phyloP scores from a whole-genome alignment of 1,284 basidiomycete genomes.

The Erythrobasidium hasegawianum region DNA sequence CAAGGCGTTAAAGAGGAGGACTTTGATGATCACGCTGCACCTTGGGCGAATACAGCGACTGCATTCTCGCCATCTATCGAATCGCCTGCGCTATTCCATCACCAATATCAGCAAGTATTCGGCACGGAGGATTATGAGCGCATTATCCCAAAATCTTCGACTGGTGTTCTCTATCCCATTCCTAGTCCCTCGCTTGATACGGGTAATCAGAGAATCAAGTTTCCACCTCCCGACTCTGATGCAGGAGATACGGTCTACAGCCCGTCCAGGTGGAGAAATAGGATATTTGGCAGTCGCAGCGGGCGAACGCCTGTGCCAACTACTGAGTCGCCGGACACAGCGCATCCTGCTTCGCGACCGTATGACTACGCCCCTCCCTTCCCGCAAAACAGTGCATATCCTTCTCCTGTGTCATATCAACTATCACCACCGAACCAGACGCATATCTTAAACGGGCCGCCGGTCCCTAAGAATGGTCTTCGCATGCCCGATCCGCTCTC shows the following conservation, averaged over 20 bases:
- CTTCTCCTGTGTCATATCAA: not conserved
- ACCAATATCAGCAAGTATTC: not conserved
- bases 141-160: slow-evolving; percentile 22
- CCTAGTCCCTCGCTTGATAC: slow-evolving; percentile 2
- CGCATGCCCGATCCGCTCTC: slow-evolving; percentile 28
- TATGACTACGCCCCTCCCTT: slow-evolving; percentile 12
- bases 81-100: not conserved
- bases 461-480: not conserved
- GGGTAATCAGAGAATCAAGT: not conserved
- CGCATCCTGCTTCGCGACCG: not conserved
- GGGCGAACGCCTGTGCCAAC: not conserved
- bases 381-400: too few relatives aligned
- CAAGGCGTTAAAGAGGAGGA: not conserved
- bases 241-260: slow-evolving; percentile 17
- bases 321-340: not conserved
- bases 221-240: not conserved
- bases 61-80: slow-evolving; percentile 17
- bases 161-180: slow-evolving; percentile 12
- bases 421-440: not conserved
- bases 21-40: not conserved
- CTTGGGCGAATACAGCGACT: slow-evolving; percentile 28
- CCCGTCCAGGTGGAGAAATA: slow-evolving; percentile 15
- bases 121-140: not conserved
- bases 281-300: slow-evolving; percentile 3
- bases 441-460: not conserved